phyloP scores from a whole-genome alignment of 1,139 yeast species.

The Pneumocystis carinii region DNA sequence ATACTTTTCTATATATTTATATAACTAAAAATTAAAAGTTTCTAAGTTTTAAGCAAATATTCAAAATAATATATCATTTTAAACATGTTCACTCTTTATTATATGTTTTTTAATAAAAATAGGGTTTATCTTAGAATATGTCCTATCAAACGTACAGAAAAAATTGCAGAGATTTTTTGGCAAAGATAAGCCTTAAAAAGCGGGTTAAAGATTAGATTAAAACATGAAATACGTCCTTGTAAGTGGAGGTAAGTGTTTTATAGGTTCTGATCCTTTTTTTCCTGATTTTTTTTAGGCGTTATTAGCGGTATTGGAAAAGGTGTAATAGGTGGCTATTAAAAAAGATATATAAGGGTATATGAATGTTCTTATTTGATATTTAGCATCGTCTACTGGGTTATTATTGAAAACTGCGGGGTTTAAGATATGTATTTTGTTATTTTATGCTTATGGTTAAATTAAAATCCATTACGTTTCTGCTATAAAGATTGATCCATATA shows the following conservation, averaged over 20 bases:
- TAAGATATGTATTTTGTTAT: conserved; percentile 25
- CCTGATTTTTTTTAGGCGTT: conserved; percentile 79
- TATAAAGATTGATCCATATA: conserved; percentile 94
- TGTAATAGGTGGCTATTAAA: conserved; percentile 35
- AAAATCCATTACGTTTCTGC: conserved; percentile 47
- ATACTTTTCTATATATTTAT: too few relatives aligned
- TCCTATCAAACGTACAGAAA: too few relatives aligned
- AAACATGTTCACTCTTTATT: too few relatives aligned
- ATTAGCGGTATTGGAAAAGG: conserved; percentile 99
- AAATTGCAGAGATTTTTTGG: not conserved
- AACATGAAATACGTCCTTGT: conserved; percentile 96
- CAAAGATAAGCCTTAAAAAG: not conserved
- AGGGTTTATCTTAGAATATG: too few relatives aligned
- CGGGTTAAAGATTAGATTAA: not conserved
- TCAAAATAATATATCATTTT: too few relatives aligned
- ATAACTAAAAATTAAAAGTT: too few relatives aligned
- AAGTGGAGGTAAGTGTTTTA: conserved; percentile 52
- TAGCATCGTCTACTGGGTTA: conserved; percentile 90
- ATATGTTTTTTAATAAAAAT: too few relatives aligned
- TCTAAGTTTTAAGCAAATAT: too few relatives aligned
- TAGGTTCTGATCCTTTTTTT: not conserved
- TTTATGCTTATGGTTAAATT: not conserved
- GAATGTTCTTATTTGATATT: conserved; percentile 8
- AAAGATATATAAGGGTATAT: not conserved
- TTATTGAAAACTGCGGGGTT: conserved; percentile 83